Conservation (phyloP, 805 yeast species). For the Saccharomyces paradoxus region DNA sequence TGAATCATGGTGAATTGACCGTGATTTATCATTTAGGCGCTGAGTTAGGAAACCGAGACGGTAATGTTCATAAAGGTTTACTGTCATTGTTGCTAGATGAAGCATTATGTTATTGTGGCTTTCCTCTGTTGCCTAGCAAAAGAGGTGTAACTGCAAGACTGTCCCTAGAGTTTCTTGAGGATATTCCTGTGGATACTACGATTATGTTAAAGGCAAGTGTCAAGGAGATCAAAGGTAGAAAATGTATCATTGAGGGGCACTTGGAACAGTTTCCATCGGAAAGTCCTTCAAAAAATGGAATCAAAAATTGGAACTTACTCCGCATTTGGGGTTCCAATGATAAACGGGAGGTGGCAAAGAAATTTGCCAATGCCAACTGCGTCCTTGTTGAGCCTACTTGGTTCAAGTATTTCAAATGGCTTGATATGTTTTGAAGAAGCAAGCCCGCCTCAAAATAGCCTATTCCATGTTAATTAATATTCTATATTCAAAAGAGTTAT, state of each 20-base stretch:
- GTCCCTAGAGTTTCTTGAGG: constrained; percentile 47
- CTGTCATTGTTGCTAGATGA: constrained; percentile 77
- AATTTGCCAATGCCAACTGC: constrained; percentile 57
- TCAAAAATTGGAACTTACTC: not conserved
- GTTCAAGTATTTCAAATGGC: constrained; percentile 64
- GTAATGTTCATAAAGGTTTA: constrained; percentile 75
- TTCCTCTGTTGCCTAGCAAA: constrained; percentile 66
- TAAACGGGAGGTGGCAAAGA: constrained; percentile 21
- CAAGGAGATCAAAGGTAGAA: constrained; percentile 61
- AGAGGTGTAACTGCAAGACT: constrained; percentile 86
- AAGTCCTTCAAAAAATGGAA: constrained; percentile 1
- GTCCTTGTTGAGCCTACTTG: constrained; percentile 80
- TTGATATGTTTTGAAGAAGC: constrained; percentile 32
- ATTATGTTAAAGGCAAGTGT: constrained; percentile 65
- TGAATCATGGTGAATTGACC: constrained; percentile 43
- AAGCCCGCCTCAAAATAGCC: not conserved
- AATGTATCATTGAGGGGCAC: constrained; percentile 72
- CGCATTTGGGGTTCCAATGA: constrained; percentile 9
- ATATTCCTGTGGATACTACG: constrained; percentile 47
- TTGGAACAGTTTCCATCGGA: constrained; percentile 31
- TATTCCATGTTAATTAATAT: not conserved
- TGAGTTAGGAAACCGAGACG: constrained; percentile 56
- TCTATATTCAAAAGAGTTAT: not conserved
- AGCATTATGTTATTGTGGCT: constrained; percentile 78
- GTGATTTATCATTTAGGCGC: constrained; percentile 68